Percentiles rank a stretch among this genome's conserved stretches.
Conservation (phyloP, 164 flowering plant species). For the Tetrastigma voinierianum region DNA sequence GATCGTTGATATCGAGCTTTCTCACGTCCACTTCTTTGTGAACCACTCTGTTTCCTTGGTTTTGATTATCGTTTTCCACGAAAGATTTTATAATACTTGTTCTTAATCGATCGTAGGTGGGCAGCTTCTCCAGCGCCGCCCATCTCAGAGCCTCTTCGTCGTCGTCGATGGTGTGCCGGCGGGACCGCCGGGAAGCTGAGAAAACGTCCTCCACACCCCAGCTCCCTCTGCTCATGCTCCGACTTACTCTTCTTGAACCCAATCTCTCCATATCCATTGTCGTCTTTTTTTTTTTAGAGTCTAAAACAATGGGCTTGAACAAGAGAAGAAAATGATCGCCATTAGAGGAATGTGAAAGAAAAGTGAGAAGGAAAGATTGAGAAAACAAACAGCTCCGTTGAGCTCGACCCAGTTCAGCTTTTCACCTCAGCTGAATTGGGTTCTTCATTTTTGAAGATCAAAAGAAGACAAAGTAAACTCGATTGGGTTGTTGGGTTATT, state of each 20-base stretch:
- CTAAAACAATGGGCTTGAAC: too few species aligned
- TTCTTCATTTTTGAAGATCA: too few species aligned
- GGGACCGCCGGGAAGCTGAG: conserved; percentile 23
- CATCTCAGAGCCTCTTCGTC: conserved; percentile 88
- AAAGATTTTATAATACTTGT: conserved; percentile 68
- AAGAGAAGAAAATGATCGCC: too few species aligned
- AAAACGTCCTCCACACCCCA: conserved; percentile 74
- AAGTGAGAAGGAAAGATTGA: too few species aligned
- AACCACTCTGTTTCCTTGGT: conserved; percentile 8
- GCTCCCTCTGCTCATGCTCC: conserved; percentile 45
- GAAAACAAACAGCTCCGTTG: too few species aligned
- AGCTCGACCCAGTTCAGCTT: too few species aligned
- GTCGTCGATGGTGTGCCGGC: conserved; percentile 43
- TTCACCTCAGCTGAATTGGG: too few species aligned
- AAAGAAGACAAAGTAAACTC: too few species aligned
- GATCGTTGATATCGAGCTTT: conserved; percentile 52
- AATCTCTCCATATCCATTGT: too few species aligned
- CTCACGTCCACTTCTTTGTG: conserved; percentile 71
- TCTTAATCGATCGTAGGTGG: conserved; percentile 80
- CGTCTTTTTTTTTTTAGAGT: too few species aligned
- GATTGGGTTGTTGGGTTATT: too few species aligned
- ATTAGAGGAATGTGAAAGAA: too few species aligned
- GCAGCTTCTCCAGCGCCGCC: conserved; percentile 89
- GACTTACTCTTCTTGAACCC: conserved; percentile 32
- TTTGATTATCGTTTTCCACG: conserved; percentile 20